phyloP scores from a whole-genome alignment of 1,284 basidiomycete species.

The Pyrrhoderma lamaoense region DNA sequence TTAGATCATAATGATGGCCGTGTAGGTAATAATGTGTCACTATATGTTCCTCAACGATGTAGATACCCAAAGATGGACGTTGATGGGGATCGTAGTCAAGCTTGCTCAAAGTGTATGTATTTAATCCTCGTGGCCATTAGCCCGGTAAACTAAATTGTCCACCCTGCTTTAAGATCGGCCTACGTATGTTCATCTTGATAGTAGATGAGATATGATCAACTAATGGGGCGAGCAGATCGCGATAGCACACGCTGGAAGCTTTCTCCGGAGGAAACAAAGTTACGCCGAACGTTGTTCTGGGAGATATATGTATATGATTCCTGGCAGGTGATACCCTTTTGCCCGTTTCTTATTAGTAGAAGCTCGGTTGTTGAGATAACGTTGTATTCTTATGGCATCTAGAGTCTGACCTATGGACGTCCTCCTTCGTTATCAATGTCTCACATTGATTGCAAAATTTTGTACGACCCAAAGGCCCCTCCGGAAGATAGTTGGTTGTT shows the following conservation, averaged over 20 bases:
- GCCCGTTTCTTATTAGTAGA: not conserved
- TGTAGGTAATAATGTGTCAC: slow-evolving; percentile 60
- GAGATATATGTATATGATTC: slow-evolving; percentile 62
- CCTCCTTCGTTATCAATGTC: slow-evolving; percentile 54
- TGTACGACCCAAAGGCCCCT: slow-evolving; percentile 42
- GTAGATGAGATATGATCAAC: not conserved
- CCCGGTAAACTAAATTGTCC: slow-evolving; percentile 8
- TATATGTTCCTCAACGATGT: slow-evolving; percentile 63
- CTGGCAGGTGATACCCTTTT: slow-evolving; percentile 43
- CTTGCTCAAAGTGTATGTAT: slow-evolving; percentile 59
- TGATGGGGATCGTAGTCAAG: slow-evolving; percentile 63
- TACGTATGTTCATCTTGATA: slow-evolving; percentile 40
- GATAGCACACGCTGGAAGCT: slow-evolving; percentile 65
- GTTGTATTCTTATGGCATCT: slow-evolving; percentile 10
- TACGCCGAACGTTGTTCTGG: slow-evolving; percentile 55
- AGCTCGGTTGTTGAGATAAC: slow-evolving; percentile 15
- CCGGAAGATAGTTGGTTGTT: slow-evolving; percentile 55
- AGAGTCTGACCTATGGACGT: slow-evolving; percentile 67
- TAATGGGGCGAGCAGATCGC: slow-evolving; percentile 37
- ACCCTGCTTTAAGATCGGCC: slow-evolving; percentile 42
- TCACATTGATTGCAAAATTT: slow-evolving; percentile 55
- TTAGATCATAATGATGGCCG: too few relatives aligned
- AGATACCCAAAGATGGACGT: slow-evolving; percentile 57
- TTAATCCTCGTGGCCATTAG: slow-evolving; percentile 1
- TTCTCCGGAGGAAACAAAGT: slow-evolving; percentile 48